Percentiles rank a stretch among this genome's conserved stretches.
phyloP scores from a whole-genome alignment of 1,284 basidiomycete species.

The Ceratobasidium sp. region DNA sequence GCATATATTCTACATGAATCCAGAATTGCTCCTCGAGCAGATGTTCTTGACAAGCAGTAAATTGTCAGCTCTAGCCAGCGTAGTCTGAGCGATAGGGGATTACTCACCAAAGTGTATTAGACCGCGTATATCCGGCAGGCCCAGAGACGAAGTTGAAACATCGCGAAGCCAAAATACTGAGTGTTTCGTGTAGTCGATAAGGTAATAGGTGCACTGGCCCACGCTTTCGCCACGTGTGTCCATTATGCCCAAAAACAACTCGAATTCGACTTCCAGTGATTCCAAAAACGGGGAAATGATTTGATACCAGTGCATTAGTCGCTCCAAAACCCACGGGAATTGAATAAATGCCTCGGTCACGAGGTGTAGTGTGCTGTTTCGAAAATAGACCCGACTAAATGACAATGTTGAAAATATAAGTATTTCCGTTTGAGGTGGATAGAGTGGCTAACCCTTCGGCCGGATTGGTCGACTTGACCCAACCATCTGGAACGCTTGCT shows the following conservation, averaged over 20 bases:
- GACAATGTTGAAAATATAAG: not conserved
- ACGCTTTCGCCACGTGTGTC: constrained; percentile 13
- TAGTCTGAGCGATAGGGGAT: not conserved
- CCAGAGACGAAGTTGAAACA: constrained; percentile 19
- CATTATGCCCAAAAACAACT: constrained; percentile 20
- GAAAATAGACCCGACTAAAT: constrained; percentile 18
- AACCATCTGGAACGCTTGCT: not conserved
- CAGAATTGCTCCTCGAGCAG: constrained; percentile 40
- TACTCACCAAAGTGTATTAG: constrained; percentile 16
- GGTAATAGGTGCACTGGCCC: constrained; percentile 28
- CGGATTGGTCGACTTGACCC: constrained; percentile 14
- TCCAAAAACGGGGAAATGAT: not conserved
- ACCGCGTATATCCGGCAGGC: not conserved
- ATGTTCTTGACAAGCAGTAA: not conserved
- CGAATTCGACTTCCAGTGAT: not conserved
- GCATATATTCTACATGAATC: constrained; percentile 42
- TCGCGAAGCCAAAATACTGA: constrained; percentile 38
- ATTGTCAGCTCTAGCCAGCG: not conserved
- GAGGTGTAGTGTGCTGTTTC: constrained; percentile 11
- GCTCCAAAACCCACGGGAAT: not conserved
- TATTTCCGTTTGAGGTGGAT: not conserved
- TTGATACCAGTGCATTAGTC: constrained; percentile 21
- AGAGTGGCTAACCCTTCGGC: constrained; percentile 21
- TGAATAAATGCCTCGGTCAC: constrained; percentile 24
- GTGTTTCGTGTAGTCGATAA: constrained; percentile 21